Evolutionary conservation across 352 stramenopile species (phyloP), one percentile per base, ranked within the genome.

Genomic region (Phytophthora tentaculata): DNA sequence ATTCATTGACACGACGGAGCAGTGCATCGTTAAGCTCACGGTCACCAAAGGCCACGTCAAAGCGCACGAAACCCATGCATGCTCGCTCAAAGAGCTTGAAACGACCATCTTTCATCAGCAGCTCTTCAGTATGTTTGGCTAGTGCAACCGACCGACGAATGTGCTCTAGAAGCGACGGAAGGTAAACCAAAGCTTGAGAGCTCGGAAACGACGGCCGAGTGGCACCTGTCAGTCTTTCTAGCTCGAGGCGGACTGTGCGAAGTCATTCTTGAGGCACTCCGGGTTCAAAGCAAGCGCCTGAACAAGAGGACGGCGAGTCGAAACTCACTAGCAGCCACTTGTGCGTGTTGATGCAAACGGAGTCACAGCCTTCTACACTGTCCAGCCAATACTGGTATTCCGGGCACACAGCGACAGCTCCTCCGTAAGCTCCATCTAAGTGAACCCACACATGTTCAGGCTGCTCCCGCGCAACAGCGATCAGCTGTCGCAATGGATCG

Each of bases 221-320:
- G 79, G 78, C 23, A 94, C 76, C 54, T 94, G 85, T 80, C 84
- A 94, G 73, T 94, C 82, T 54, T 91, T 88, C 71, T 88, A 91
- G 56, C 91, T 77, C 5, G 77, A 64, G 17, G 80, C 55, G 16
- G 73, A 74, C 28, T 70, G 53, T 67, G 78, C 84, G 59, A 91
- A 85, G 39, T 88, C 81, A 64, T 89, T 90, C 71, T 86, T 84
- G 50, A 94, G 76, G 73, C 91, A 94, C 59, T 90, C 81, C 0
- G 81, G 80, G 47, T 88, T 72, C 8, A 88, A 61, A 19, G 80
- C 81, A 2, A 94, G 73, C 16, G 85, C 71, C 20, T 78, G 71
- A 65, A 90, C 67, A 12, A 94, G 65, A 23, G 73, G 84, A 10
- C 73, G 66, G 17, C 79, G 77, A 48, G 64, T 91, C 82, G 24